Conservation (phyloP, 2,329 filamentous ascomycete species). For the Parafenestella ontariensis region DNA sequence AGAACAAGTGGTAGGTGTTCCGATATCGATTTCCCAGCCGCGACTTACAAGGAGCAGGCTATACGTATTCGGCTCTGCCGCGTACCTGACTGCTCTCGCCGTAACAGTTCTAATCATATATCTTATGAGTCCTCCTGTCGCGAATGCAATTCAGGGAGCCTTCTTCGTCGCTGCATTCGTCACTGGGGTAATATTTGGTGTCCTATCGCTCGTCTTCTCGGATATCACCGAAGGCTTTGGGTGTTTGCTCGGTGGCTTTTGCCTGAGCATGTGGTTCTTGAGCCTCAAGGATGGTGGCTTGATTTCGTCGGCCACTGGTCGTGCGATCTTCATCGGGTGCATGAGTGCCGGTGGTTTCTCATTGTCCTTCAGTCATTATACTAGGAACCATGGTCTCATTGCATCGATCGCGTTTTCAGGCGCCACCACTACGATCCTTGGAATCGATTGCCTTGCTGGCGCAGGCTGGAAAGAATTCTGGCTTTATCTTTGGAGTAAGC, state of each 20-base stretch:
- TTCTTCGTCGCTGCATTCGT: conserved; percentile 81
- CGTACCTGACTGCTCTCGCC: conserved; percentile 74
- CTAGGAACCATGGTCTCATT: conserved; percentile 80
- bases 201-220: conserved; percentile 75
- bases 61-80: conserved; percentile 74
- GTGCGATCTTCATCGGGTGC: conserved; percentile 75
- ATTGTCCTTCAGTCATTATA: conserved; percentile 76
- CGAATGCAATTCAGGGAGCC: conserved; percentile 78
- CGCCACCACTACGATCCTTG: conserved; percentile 78
- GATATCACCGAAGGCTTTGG: conserved; percentile 86
- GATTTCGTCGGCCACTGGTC: conserved; percentile 66
- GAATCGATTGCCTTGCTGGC: conserved; percentile 87
- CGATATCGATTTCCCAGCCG: neutral
- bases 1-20: conserved; percentile 67
- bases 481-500: conserved; percentile 83
- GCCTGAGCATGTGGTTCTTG: conserved; percentile 88
- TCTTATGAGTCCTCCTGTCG: conserved; percentile 81
- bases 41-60: conserved; percentile 38
- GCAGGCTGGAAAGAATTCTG: conserved; percentile 97
- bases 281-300: conserved; percentile 78
- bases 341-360: conserved; percentile 73
- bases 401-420: conserved; percentile 79
- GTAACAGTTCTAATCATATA: conserved; percentile 86
- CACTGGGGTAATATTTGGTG: conserved; percentile 77
- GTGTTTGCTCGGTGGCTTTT: conserved; percentile 86